A percentile compares a stretch with the other conserved stretches of the same genome.
Conservation (phyloP, 2,329 filamentous ascomycete genomes). For the Aspergillus spinulosporus region DNA sequence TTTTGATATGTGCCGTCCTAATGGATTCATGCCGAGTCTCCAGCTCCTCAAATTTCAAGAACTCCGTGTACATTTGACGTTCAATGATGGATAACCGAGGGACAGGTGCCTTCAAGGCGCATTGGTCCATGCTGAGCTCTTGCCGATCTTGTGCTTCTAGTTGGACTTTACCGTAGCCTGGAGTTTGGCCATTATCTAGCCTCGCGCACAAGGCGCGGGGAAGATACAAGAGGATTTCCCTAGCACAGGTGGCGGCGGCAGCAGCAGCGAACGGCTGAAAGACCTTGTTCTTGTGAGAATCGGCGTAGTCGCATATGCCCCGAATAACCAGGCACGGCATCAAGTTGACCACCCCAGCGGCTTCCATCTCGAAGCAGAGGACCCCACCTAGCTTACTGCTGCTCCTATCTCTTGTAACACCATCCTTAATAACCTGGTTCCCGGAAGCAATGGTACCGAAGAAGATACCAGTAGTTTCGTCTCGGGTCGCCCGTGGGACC, state of each 20-base stretch:
- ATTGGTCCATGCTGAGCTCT: too few relatives aligned
- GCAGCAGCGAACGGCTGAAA: constrained; percentile 16
- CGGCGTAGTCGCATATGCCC: constrained; percentile 25
- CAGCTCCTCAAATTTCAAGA: neutral
- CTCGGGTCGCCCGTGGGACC: neutral
- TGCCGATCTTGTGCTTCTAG: too few relatives aligned
- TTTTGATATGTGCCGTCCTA: constrained; percentile 34
- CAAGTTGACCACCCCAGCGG: constrained; percentile 13
- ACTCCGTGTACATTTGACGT: neutral
- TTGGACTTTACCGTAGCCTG: too few relatives aligned
- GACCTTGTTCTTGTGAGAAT: constrained; percentile 22
- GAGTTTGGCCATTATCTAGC: too few relatives aligned
- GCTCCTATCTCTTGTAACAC: neutral
- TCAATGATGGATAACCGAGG: too few relatives aligned
- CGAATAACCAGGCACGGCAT: constrained; percentile 20
- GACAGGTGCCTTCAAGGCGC: too few relatives aligned
- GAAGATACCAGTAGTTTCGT: neutral
- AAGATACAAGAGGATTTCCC: neutral
- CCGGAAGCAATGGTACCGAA: constrained; percentile 9
- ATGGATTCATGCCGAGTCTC: constrained; percentile 25
- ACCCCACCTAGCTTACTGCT: neutral
- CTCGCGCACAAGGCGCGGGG: neutral
- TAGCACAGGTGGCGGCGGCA: constrained; percentile 16
- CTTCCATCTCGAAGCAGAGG: constrained; percentile 19
- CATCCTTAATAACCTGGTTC: constrained; percentile 9